Percentiles rank a stretch among this genome's conserved stretches.
phyloP scores from a whole-genome alignment of 2,329 filamentous ascomycete species.

The Lasiodiplodia gonubiensis region DNA sequence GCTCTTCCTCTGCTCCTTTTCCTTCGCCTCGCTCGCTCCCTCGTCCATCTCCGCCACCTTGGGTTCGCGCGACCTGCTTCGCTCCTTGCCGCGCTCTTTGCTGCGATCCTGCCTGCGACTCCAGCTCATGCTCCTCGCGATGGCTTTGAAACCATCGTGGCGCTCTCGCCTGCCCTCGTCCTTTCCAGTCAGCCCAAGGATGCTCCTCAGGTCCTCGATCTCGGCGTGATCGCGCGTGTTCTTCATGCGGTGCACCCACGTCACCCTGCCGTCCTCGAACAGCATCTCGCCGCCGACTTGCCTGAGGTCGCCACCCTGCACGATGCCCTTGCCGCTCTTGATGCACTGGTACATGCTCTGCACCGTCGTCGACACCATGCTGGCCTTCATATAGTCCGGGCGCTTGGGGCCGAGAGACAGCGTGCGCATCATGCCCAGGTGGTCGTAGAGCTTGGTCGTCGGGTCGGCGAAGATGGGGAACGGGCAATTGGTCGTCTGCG shows the following conservation, averaged over 20 bases:
- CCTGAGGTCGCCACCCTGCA: constrained; percentile 68
- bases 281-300: constrained; percentile 81
- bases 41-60: background rate
- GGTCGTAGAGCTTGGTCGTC: constrained; percentile 67
- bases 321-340: constrained; percentile 63
- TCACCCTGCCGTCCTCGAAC: constrained; percentile 72
- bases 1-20: constrained; percentile 19
- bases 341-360: constrained; percentile 66
- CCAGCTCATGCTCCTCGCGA: constrained; percentile 32
- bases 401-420: constrained; percentile 61
- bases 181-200: constrained; percentile 57
- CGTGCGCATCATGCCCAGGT: constrained; percentile 72
- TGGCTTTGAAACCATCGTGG: constrained; percentile 39
- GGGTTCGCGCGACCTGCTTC: constrained; percentile 35
- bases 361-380: constrained; percentile 52
- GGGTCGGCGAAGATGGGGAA: constrained; percentile 83
- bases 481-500: constrained; percentile 64
- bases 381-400: constrained; percentile 70
- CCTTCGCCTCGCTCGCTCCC: background rate
- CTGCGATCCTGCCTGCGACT: constrained; percentile 30
- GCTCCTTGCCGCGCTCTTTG: constrained; percentile 30
- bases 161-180: constrained; percentile 22
- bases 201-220: constrained; percentile 67
- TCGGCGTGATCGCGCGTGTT: constrained; percentile 80
- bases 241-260: constrained; percentile 83